A percentile compares a stretch with the other conserved stretches of the same genome.
Evolutionary conservation across 164 flowering plant species (phyloP).

Genomic region (Protea cynaroides): DNA sequence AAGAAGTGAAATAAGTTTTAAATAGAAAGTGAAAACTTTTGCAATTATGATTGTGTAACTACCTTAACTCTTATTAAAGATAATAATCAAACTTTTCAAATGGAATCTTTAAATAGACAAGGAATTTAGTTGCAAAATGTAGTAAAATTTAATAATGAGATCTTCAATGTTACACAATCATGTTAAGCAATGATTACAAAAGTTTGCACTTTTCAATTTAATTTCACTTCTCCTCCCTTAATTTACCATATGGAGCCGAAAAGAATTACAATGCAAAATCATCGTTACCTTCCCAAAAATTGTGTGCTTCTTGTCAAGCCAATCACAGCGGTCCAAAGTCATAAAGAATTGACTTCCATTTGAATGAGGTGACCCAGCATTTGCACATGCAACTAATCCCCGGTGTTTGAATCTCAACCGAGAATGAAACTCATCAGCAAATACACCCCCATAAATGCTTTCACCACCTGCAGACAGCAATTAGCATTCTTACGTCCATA

Average conservation of each 20-base stretch:
- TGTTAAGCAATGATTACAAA: no score
- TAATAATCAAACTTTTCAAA: no score
- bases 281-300: conserved; percentile 85
- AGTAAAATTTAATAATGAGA: no score
- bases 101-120: no score
- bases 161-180: no score
- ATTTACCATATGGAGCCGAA: not conserved
- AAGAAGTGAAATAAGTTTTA: no score
- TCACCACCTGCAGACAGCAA: conserved; percentile 62
- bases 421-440: conserved; percentile 86
- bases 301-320: conserved; percentile 84
- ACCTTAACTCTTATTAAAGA: no score
- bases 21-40: no score
- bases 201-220: no score
- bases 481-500: not conserved
- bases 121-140: no score
- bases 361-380: conserved; percentile 70
- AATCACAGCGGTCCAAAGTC: conserved; percentile 84
- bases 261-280: not conserved
- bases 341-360: conserved; percentile 96
- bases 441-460: conserved; percentile 73
- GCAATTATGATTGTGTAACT: no score
- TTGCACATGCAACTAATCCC: conserved; percentile 92
- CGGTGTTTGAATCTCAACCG: conserved; percentile 87
- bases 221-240: no score